Conservation (phyloP, 495 filamentous ascomycete species). For the Rostrohypoxylon terebratum region DNA sequence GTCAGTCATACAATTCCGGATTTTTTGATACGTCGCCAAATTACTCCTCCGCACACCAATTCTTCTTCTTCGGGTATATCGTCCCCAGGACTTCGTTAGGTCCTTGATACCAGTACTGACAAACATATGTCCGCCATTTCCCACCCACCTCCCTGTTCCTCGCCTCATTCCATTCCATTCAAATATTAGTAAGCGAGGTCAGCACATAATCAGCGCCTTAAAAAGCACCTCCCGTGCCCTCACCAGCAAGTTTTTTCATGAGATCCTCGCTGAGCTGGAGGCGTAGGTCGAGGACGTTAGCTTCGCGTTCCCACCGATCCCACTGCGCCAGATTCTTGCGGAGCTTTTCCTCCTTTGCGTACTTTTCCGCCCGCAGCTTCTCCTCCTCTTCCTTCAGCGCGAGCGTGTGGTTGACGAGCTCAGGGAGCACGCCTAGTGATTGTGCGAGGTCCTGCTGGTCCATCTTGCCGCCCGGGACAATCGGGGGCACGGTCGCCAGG, state of each 20-base stretch:
- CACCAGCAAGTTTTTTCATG: conserved; percentile 59
- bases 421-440: conserved; percentile 53
- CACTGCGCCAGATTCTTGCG: conserved; percentile 56
- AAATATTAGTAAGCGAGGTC: background rate
- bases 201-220: conserved; percentile 34
- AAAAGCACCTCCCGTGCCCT: conserved; percentile 59
- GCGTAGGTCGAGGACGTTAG: conserved; percentile 57
- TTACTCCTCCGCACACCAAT: background rate
- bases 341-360: conserved; percentile 59
- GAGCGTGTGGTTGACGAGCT: conserved; percentile 53
- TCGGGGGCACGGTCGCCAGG: conserved; percentile 54
- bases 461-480: conserved; percentile 59
- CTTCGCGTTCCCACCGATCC: conserved; percentile 60
- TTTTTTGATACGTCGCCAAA: background rate
- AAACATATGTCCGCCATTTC: background rate
- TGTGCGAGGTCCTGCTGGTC: conserved; percentile 50
- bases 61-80: background rate
- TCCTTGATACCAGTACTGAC: background rate
- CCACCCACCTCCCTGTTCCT: background rate
- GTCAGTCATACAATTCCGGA: background rate
- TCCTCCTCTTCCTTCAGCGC: conserved; percentile 62
- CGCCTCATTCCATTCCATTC: background rate
- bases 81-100: background rate
- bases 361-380: conserved; percentile 57
- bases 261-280: conserved; percentile 59